These are phyloP conservation scores for Tremellales sp. DNA, from an alignment of 1,284 basidiomycete genomes.

Conservation along the genomic window DNA sequence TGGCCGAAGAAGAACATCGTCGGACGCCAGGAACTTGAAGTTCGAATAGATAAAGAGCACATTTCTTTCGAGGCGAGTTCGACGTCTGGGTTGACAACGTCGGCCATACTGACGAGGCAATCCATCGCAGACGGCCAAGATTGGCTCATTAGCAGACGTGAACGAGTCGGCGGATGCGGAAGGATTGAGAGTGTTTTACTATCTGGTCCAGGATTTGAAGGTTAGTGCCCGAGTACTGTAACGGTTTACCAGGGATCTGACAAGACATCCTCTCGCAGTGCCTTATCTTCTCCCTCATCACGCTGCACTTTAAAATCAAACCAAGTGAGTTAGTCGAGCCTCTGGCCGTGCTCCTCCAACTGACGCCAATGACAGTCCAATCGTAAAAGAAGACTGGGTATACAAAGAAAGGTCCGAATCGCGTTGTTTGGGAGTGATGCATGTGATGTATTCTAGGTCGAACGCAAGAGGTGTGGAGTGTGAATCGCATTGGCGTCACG, in stretches of 20 bases:
- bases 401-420: no score
- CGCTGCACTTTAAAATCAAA: slow-evolving; percentile 99
- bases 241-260: no score
- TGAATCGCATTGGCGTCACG: no score
- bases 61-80: slow-evolving; percentile 88
- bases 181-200: slow-evolving; percentile 97
- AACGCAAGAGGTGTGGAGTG: no score
- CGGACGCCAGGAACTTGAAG: slow-evolving; percentile 95
- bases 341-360: not conserved
- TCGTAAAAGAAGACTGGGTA: not conserved
- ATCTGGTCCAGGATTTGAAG: slow-evolving; percentile 95
- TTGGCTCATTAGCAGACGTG: slow-evolving; percentile 92
- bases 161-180: slow-evolving; percentile 97
- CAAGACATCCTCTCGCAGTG: slow-evolving; percentile 60
- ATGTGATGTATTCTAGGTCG: no score
- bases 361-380: slow-evolving; percentile 2
- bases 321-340: slow-evolving; percentile 56
- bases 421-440: no score
- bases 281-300: slow-evolving; percentile 94
- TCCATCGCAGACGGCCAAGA: slow-evolving; percentile 94
- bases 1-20: slow-evolving; percentile 99
- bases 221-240: slow-evolving; percentile 57
- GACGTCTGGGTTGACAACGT: not conserved
- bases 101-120: not conserved
- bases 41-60: slow-evolving; percentile 89